A percentile compares a stretch with the other conserved stretches of the same genome.
Evolutionary conservation across 768 basidiomycete genomes (phyloP).

Genomic region (Cyclocybe cylindracea): DNA sequence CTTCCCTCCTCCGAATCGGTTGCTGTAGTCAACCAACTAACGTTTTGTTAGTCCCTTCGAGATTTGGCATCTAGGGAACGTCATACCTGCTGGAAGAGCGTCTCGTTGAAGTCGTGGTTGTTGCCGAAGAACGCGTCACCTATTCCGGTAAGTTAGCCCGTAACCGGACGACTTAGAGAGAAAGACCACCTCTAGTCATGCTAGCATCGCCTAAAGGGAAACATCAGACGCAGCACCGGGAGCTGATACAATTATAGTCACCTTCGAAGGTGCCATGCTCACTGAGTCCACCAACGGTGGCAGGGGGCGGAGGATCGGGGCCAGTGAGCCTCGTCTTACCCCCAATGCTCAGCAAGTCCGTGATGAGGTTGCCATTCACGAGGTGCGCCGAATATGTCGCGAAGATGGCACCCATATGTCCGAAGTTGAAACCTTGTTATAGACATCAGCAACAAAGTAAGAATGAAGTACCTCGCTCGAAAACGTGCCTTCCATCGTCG

Average conservation of each 20-base stretch:
- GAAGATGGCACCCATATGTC: neutral
- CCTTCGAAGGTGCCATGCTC: constrained; percentile 21
- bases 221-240: no score
- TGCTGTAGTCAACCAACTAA: constrained; percentile 15
- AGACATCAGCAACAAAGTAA: no score
- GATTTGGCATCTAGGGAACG: neutral
- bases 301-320: constrained; percentile 17
- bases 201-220: no score
- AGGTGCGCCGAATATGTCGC: no score
- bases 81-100: constrained; percentile 1
- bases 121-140: no score
- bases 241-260: constrained; percentile 4
- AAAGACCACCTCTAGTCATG: no score
- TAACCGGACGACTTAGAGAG: no score
- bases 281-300: constrained; percentile 20
- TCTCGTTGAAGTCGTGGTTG: no score
- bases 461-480: neutral
- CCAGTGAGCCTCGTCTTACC: constrained; percentile 17
- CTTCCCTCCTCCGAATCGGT: no score
- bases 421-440: no score
- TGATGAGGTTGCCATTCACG: constrained; percentile 5
- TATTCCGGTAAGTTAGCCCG: no score
- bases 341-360: constrained; percentile 17
- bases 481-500: constrained; percentile 14
- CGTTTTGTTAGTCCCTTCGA: neutral